Evolutionary conservation across 768 basidiomycete species (phyloP), one percentile per base, ranked within the genome.

Genomic region (Favolaschia claudopus): DNA sequence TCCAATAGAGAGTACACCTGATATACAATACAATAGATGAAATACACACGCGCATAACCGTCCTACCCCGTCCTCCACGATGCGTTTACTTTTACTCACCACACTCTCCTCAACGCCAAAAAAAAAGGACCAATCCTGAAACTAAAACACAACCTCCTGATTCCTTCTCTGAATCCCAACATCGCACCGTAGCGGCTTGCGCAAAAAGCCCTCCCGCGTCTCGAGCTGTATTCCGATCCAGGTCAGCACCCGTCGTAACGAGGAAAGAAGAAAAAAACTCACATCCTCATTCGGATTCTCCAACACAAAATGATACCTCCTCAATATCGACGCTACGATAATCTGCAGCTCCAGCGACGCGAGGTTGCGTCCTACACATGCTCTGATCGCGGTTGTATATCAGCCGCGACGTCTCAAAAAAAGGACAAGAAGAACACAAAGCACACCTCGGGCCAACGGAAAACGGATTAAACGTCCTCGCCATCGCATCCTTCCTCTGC

Each of bases 401-500:
- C 31, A 28, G 36, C n/a, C 40, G 58, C 44, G 54, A 39, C 43
- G 61, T 55, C 31, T 60, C 29, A 40, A 49, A 25, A 22, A 39
- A 19, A 34, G 29, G 37, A 51, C 46, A 39, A 44, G 27, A 20
- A 55, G 53, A 42, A 45, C n/a, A 8, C 1, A 28, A 8, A 7
- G 27, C 49, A 29, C 32, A 87, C 88, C 91, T 80, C 15, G 94
- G 94, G 3, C 93, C 93, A 58, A 84, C 84, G 1, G 91, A 93
- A 72, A 94, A 95, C 0, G 92, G 91, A 65, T 95, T 95, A 71
- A 95, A 95, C 0, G 88, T 82, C 70, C 83, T 87, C 66, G 89
- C 84, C 12, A 91, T 85, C 27, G 73, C 74, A 17, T 78, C 80
- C 60, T 82, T 56, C 38, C 36, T 73, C 67, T 91, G 86, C 40